Evolutionary conservation across 805 yeast species (phyloP), one percentile per base, ranked within the genome.

Genomic region (Lipomyces sp.): DNA sequence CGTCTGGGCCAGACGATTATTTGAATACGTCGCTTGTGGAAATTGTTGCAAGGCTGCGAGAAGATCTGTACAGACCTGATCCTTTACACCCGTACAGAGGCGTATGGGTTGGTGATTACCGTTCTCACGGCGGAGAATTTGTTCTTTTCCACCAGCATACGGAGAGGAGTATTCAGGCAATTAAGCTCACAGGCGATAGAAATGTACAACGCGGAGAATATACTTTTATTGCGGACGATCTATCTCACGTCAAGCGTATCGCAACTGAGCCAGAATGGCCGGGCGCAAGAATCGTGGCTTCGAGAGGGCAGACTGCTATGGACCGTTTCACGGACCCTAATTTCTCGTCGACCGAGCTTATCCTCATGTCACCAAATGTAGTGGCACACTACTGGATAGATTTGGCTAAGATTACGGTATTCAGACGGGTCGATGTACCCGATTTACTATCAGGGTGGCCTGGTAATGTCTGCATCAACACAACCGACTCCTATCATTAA

Each of bases 201-300:
- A 46, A 45, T 21, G 57, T 64, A 3, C 66, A 65, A 11, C 55
- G 66, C 7, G 66, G 66, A 4, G 67, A 63, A 45, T 34, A 43
- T 22, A 43, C 54, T 13, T 62, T 64, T 42, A 41, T 48, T n/a
- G 62, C 58, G 14, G 64, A 59, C 14, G 63, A 63, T 39, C 43
- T 55, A 19, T 43, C 53, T 3, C 56, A 54, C 28, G 34, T 47
- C 28, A 58, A 47, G 41, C 46, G 58, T 10, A 49, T 47, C 7
- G 47, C 50, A 16, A 43, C 40, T 6, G 58, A 53, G 21, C 37
- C 37, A 2, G 59, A 55, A 28, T 53, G 53, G 55, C 56, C 58
- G 4, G 58, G 59, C 3, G 59, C 59, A 3, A 26, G 50, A 31
- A 47, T 55, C 10, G 57, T 55, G 10, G 39, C 47, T 13, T 53